phyloP scores from a whole-genome alignment of 208 protist genomes.

The Entamoeba nuttalli region DNA sequence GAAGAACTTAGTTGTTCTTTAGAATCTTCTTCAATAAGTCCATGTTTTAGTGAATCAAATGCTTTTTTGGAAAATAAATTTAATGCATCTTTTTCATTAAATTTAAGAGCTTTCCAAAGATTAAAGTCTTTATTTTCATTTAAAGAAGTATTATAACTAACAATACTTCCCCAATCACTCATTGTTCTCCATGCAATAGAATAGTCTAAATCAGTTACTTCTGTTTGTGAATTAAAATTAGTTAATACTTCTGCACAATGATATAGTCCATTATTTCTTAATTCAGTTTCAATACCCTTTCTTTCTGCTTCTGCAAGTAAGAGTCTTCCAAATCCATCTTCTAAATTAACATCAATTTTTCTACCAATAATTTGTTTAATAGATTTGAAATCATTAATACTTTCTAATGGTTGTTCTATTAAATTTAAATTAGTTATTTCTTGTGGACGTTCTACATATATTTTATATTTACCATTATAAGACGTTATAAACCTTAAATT shows the following conservation, averaged over 20 bases:
- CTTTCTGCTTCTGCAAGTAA: neutral
- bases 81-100: neutral
- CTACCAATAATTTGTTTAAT: neutral
- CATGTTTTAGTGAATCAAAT: neutral
- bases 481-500: neutral
- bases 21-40: neutral
- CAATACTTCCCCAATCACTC: neutral
- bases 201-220: neutral
- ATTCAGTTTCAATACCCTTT: neutral
- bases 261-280: neutral
- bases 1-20: neutral
- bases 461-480: no score
- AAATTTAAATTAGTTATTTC: neutral
- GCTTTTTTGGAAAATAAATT: neutral
- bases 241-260: neutral
- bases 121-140: neutral
- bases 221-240: neutral
- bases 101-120: neutral
- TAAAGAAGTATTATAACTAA: neutral
- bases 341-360: neutral
- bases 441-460: neutral
- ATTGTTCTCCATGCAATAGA: neutral
- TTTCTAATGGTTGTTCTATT: neutral
- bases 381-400: neutral
- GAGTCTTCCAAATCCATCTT: neutral